phyloP scores from a whole-genome alignment of 768 basidiomycete species.

The Pisolithus tinctorius region DNA sequence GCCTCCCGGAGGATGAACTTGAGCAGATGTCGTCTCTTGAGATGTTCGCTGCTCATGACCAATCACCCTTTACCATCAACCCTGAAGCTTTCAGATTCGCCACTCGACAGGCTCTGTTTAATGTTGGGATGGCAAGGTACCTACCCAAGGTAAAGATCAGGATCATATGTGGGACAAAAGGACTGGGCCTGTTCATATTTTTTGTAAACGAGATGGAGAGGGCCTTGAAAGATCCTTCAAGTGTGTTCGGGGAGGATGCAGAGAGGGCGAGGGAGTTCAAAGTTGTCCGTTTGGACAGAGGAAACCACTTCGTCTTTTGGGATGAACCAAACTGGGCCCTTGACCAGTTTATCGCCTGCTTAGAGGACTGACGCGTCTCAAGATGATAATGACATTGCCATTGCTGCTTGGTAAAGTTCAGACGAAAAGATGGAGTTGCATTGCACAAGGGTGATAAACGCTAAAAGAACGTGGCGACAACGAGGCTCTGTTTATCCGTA shows the following conservation, averaged over 20 bases:
- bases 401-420: background rate
- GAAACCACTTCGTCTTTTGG: conserved; percentile 5
- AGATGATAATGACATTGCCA: background rate
- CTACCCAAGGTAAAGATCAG: conserved; percentile 3
- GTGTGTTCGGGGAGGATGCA: background rate
- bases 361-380: background rate
- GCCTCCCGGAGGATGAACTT: background rate
- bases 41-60: background rate
- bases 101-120: conserved; percentile 5
- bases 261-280: conserved; percentile 1
- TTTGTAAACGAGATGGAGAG: background rate
- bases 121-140: background rate
- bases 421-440: background rate
- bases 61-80: background rate
- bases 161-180: conserved; percentile 1
- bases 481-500: background rate
- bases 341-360: background rate
- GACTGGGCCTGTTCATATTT: background rate
- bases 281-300: background rate
- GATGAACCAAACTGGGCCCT: conserved; percentile 4
- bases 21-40: background rate
- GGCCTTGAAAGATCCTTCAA: background rate
- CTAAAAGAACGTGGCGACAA: background rate
- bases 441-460: background rate
- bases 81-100: background rate